Percentiles rank a stretch among this genome's conserved stretches.
These are phyloP conservation scores for Fusarium keratoplasticum DNA, from an alignment of 2,329 filamentous ascomycete species.

Conservation along the genomic window DNA sequence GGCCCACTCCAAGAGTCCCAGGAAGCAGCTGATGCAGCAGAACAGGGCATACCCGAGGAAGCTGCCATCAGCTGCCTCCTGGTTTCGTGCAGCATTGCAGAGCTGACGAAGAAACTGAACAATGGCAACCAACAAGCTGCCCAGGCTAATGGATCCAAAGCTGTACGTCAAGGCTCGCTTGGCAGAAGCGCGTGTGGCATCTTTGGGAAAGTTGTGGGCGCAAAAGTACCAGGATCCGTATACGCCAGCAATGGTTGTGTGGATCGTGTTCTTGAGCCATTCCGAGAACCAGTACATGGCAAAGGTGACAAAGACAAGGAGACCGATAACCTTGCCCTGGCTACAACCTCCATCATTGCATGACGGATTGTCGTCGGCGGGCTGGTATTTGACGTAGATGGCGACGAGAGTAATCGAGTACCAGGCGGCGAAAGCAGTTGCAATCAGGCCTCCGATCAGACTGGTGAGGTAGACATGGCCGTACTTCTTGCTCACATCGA, in stretches of 20 bases:
- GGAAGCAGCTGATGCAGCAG: constrained; percentile 81
- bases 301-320: constrained; percentile 90
- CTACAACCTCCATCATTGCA: constrained; percentile 75
- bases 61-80: constrained; percentile 75
- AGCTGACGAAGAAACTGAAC: constrained; percentile 87
- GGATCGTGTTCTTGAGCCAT: constrained; percentile 93
- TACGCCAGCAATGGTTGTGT: constrained; percentile 86
- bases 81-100: constrained; percentile 78
- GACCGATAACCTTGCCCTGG: constrained; percentile 80
- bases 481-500: constrained; percentile 85
- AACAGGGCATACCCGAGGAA: constrained; percentile 74
- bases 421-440: constrained; percentile 83
- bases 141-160: constrained; percentile 90
- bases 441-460: constrained; percentile 82
- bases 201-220: constrained; percentile 75
- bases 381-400: constrained; percentile 87
- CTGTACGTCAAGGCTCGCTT: constrained; percentile 87
- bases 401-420: constrained; percentile 88
- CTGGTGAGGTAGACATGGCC: constrained; percentile 91
- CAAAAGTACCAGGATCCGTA: constrained; percentile 96
- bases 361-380: constrained; percentile 63
- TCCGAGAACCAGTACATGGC: constrained; percentile 95
- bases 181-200: constrained; percentile 85
- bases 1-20: constrained; percentile 84
- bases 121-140: constrained; percentile 86